phyloP scores from a whole-genome alignment of 306 rosid genomes.

The Mimosa pudica region DNA sequence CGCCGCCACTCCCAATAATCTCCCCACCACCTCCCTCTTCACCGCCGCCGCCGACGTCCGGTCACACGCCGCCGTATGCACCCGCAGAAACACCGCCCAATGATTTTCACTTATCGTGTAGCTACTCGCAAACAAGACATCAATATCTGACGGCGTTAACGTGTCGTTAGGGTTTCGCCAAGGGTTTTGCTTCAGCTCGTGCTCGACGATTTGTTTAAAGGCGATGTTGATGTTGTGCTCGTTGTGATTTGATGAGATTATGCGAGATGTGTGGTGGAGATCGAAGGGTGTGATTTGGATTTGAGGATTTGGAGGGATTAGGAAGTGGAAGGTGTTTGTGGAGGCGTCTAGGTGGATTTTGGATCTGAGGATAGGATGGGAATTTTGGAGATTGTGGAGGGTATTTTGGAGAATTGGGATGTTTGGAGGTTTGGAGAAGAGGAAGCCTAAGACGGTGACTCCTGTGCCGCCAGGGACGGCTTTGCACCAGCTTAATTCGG shows the following conservation, averaged over 20 bases:
- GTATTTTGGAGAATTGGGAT: conserved; percentile 59
- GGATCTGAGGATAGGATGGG: conserved; percentile 87
- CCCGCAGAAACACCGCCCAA: conserved; percentile 58
- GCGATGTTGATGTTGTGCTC: conserved; percentile 29
- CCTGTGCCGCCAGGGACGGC: conserved; percentile 88
- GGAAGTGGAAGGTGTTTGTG: conserved; percentile 50
- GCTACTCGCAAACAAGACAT: conserved; percentile 51
- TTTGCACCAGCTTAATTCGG: conserved; percentile 89
- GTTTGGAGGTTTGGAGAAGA: conserved; percentile 65
- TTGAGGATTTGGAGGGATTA: conserved; percentile 41
- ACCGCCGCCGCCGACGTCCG: conserved; percentile 62
- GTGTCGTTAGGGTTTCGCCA: conserved; percentile 48
- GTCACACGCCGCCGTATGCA: conserved; percentile 82
- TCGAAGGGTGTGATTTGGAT: conserved; percentile 68
- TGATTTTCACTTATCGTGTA: conserved; percentile 44
- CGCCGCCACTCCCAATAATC: conserved; percentile 23
- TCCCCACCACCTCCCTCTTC: conserved; percentile 46
- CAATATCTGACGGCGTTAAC: conserved; percentile 30
- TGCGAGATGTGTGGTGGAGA: conserved; percentile 52
- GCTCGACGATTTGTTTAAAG: conserved; percentile 67
- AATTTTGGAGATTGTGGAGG: conserved; percentile 61
- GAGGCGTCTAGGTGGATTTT: conserved; percentile 53
- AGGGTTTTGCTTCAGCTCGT: conserved; percentile 58
- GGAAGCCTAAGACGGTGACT: conserved; percentile 66
- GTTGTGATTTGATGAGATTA: conserved; percentile 38